Evolutionary conservation across 164 flowering plant genomes (phyloP).

Genomic region (Berberis thunbergii): DNA sequence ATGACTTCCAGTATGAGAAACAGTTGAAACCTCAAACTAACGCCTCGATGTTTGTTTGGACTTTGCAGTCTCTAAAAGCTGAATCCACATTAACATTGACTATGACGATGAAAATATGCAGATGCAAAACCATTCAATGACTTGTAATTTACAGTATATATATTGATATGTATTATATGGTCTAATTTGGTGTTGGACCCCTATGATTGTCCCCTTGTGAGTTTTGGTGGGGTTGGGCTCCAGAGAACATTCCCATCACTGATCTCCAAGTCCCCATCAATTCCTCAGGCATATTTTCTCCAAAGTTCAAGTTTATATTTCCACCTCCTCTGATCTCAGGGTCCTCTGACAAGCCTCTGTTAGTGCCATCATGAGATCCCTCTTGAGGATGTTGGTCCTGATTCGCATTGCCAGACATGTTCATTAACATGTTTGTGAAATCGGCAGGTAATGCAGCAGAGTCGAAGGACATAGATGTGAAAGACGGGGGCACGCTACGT

Average conservation of each 20-base stretch:
- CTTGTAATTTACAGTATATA: neutral
- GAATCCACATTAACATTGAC: too few species aligned
- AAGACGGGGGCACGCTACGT: constrained; percentile 21
- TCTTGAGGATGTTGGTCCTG: constrained; percentile 30
- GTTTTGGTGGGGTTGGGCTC: constrained; percentile 33
- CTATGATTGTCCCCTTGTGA: constrained; percentile 29
- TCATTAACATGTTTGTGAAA: constrained; percentile 45
- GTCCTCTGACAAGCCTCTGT: constrained; percentile 17
- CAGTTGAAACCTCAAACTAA: too few species aligned
- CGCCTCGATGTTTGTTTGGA: too few species aligned
- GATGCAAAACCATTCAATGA: too few species aligned
- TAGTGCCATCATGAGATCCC: constrained; percentile 13
- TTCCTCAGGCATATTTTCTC: constrained; percentile 49
- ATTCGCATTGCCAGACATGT: constrained; percentile 32
- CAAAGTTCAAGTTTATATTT: constrained; percentile 43
- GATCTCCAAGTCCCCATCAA: constrained; percentile 54
- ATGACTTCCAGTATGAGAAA: too few species aligned
- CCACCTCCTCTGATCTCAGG: constrained; percentile 49
- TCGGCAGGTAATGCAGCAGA: constrained; percentile 32
- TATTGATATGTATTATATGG: neutral
- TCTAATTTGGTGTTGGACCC: constrained; percentile 30
- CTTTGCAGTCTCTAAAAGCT: too few species aligned
- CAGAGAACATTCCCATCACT: constrained; percentile 68
- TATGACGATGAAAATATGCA: too few species aligned
- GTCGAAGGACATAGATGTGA: constrained; percentile 40